These are phyloP conservation scores for Hamamelis virginiana DNA, from an alignment of 164 flowering plant genomes.

Conservation along the genomic window DNA sequence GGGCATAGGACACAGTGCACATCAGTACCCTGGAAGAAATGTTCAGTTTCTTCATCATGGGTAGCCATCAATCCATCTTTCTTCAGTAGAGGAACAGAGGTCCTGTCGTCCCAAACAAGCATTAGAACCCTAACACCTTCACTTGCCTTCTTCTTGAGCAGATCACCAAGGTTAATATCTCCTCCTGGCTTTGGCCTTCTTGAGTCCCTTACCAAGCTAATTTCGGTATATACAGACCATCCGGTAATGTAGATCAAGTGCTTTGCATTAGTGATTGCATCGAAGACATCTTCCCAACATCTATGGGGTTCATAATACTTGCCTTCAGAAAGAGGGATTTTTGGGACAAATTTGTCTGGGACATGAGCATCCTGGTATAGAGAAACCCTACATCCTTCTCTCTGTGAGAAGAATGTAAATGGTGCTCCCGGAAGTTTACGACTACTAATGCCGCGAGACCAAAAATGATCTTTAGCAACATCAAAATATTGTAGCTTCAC, in stretches of 20 bases:
- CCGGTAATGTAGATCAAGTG: constrained; percentile 80
- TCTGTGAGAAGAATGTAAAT: constrained; percentile 64
- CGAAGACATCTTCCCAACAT: constrained; percentile 83
- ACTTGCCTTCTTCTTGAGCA: constrained; percentile 62
- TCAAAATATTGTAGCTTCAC: constrained; percentile 66
- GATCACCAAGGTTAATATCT: constrained; percentile 51
- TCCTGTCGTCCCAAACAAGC: constrained; percentile 76
- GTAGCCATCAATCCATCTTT: constrained; percentile 79
- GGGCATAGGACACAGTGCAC: constrained; percentile 70
- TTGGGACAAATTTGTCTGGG: constrained; percentile 64
- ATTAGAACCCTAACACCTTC: constrained; percentile 67
- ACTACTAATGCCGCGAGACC: constrained; percentile 54
- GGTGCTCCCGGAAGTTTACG: constrained; percentile 69
- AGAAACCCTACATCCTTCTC: constrained; percentile 66
- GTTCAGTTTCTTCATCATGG: constrained; percentile 69
- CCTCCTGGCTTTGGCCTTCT: constrained; percentile 65
- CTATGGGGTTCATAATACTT: constrained; percentile 60
- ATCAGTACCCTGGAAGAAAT: constrained; percentile 47
- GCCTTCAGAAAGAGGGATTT: constrained; percentile 66
- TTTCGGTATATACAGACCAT: constrained; percentile 76
- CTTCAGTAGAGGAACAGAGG: constrained; percentile 54
- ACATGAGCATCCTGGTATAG: constrained; percentile 83
- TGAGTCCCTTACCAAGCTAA: constrained; percentile 60
- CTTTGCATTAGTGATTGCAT: constrained; percentile 72
- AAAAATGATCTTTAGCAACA: constrained; percentile 46